These are phyloP conservation scores for Phlebiopsis gigantea DNA, from an alignment of 768 basidiomycete species.

Conservation along the genomic window DNA sequence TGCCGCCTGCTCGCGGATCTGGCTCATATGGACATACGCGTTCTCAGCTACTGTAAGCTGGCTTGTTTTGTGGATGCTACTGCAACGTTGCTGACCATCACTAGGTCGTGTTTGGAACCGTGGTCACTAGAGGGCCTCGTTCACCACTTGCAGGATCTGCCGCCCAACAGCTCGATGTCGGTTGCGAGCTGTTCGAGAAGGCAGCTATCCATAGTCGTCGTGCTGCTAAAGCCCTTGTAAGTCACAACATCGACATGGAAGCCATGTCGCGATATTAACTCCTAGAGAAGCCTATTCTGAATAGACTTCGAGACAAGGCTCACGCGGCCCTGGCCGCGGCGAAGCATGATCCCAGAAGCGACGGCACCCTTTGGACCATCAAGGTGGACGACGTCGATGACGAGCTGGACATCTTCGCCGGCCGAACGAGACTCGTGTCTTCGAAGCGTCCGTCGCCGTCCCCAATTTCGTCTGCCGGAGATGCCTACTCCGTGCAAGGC, in stretches of 20 bases:
- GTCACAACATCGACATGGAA: slow-evolving; percentile 16
- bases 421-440: slow-evolving; percentile 58
- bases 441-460: slow-evolving; percentile 31
- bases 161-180: slow-evolving; percentile 64
- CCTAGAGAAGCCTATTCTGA: slow-evolving; percentile 49
- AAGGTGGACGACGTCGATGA: slow-evolving; percentile 54
- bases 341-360: slow-evolving; percentile 28
- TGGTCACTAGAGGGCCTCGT: slow-evolving; percentile 68
- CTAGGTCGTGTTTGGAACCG: slow-evolving; percentile 76
- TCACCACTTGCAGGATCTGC: slow-evolving; percentile 64
- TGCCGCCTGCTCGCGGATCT: slow-evolving; percentile 54
- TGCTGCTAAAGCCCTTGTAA: slow-evolving; percentile 60
- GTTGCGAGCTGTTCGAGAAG: slow-evolving; percentile 59
- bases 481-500: not conserved
- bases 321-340: slow-evolving; percentile 45
- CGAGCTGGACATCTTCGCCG: slow-evolving; percentile 65
- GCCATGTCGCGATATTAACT: not conserved
- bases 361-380: slow-evolving; percentile 45
- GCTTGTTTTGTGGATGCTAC: not conserved
- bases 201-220: slow-evolving; percentile 54
- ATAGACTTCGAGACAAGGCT: slow-evolving; percentile 61
- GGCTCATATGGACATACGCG: slow-evolving; percentile 59
- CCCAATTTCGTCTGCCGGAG: not conserved
- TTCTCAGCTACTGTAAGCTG: slow-evolving; percentile 33
- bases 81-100: slow-evolving; percentile 31